Base-by-base conservation (phyloP, 768 basidiomycete species). In the Butyriboletus loyo region DNA sequence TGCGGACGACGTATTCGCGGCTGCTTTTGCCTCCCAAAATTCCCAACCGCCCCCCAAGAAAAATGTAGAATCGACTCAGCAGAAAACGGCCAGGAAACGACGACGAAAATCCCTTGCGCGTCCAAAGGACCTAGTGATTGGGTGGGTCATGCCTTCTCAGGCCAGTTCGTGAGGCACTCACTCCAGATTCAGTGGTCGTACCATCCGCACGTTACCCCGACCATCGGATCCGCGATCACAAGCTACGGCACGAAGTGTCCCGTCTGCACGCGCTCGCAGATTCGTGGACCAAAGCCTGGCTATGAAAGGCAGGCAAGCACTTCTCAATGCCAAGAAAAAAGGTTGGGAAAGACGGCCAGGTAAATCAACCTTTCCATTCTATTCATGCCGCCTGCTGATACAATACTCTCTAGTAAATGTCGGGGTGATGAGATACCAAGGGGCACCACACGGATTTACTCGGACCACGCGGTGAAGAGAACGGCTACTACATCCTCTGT, bases 261-360 rank as follows among this genome's bases (percentile, higher is more conserved):
- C 84, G 30, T 75, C 83, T 4, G 60, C 72, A 19, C 77, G 76
- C 34, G 71, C 78, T 24, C 70, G 70, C 30, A 79, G 73, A 52
- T 87, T 88, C 64, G 44, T 84, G 4, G 71, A 81, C 36, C 73
- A 78, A 14, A 78, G 66, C 8, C 69, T 87, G 4, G 77, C 75
- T 22, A 58, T 85, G 38, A 79, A 74, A 52, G 75, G 76, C 17
- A 59, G 60, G 34, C 27, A 42, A 35, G 58, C 62, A 24, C 54
- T 66, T 15, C 59, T 60, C 49, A 68, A 68, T 40, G 70, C 71
- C 37, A 73, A 71, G 50, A 73, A 73, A 44, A 70, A 62, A 45
- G 75, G 76, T 25, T 87, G 85, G 85, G 77, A 83, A 57, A 73
- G 85, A 43, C 73, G 75, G 63, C 73, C 83, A 45, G 84, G 86